A percentile compares a stretch with the other conserved stretches of the same genome.
Conservation (phyloP, 2,329 filamentous ascomycete genomes). For the Cladophialophora chaetospira region DNA sequence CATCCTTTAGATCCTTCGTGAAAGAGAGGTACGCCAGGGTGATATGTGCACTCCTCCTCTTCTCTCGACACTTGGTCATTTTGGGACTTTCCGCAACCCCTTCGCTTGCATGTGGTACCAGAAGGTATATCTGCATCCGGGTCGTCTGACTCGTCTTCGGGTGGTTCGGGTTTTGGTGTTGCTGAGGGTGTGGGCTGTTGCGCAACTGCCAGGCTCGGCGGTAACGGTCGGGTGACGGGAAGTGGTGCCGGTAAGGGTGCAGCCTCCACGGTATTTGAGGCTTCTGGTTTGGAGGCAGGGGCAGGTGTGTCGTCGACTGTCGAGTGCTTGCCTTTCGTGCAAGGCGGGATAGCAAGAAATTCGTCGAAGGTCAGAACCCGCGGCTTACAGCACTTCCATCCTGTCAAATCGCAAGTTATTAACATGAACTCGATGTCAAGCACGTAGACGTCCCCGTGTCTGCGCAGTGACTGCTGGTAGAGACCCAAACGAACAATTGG, state of each 20-base stretch:
- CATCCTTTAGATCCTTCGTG: conserved; percentile 98
- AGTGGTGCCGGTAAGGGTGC: conserved; percentile 26
- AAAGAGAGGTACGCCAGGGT: conserved; percentile 89
- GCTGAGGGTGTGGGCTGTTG: conserved; percentile 40
- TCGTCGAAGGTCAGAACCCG: conserved; percentile 97
- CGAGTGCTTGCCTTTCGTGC: conserved; percentile 89
- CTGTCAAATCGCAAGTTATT: conserved; percentile 50
- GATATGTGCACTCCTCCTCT: conserved; percentile 78
- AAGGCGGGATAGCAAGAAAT: conserved; percentile 89
- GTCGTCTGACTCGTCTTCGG: conserved; percentile 88
- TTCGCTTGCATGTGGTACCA: conserved; percentile 75
- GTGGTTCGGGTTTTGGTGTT: conserved; percentile 60
- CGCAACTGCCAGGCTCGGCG: conserved; percentile 36
- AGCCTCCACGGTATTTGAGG: conserved; percentile 25
- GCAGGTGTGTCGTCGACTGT: conserved; percentile 73
- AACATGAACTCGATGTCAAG: background rate
- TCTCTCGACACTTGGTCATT: conserved; percentile 58
- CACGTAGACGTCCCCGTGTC: too few species aligned
- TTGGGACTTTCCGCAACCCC: conserved; percentile 63
- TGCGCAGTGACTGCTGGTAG: too few species aligned
- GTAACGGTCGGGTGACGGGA: conserved; percentile 30
- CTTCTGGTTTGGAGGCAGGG: conserved; percentile 41
- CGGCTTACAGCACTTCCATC: conserved; percentile 99
- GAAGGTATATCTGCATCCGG: conserved; percentile 70
- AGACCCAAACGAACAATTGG: background rate